These are phyloP conservation scores for Ricinus communis DNA, from an alignment of 345 rosid genomes.

Conservation along the genomic window DNA sequence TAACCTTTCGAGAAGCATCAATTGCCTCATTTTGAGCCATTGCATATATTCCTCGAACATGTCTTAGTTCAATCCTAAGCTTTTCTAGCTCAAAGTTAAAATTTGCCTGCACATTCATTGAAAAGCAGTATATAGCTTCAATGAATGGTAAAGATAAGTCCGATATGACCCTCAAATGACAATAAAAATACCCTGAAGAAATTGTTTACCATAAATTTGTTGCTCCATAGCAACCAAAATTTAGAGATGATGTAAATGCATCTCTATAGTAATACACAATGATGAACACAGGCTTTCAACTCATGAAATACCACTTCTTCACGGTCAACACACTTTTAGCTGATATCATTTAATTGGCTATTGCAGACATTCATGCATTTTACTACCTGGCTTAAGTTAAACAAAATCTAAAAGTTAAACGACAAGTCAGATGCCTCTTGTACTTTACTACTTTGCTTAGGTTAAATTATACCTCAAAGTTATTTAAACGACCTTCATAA, in stretches of 20 bases:
- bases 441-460: not conserved
- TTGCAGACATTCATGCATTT: not conserved
- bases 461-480: not conserved
- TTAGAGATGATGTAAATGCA: not conserved
- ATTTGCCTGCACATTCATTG: constrained; percentile 39
- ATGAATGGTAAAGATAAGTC: not conserved
- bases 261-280: not conserved
- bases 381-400: not conserved
- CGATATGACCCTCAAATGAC: not conserved
- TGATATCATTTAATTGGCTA: not conserved
- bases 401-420: not conserved
- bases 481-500: not conserved
- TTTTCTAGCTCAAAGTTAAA: constrained; percentile 78
- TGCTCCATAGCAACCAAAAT: not conserved
- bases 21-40: constrained; percentile 70
- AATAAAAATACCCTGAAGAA: not conserved
- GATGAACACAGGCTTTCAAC: not conserved
- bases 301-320: not conserved
- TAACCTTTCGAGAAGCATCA: constrained; percentile 82
- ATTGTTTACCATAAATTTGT: too few relatives aligned
- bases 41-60: constrained; percentile 68
- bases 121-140: constrained; percentile 9
- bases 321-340: not conserved
- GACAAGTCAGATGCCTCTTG: too few relatives aligned
- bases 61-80: constrained; percentile 82